Percentiles rank a stretch among this genome's conserved stretches.
These are phyloP conservation scores for Raffaelea deltoideospora DNA, from an alignment of 2,329 filamentous ascomycete genomes.

Conservation along the genomic window DNA sequence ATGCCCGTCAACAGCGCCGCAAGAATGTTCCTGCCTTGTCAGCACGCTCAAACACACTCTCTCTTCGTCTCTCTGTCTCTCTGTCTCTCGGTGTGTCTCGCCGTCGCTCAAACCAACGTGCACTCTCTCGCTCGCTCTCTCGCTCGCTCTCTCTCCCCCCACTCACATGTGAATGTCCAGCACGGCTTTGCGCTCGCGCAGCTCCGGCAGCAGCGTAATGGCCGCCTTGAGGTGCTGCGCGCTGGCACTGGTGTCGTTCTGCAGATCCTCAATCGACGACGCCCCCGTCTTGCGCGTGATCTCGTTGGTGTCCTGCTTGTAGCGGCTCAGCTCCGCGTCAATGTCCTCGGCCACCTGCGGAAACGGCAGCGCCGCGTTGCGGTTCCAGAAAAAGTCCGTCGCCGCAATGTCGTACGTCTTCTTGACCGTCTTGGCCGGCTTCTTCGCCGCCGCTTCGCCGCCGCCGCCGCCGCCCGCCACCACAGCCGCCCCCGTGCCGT, in stretches of 20 bases:
- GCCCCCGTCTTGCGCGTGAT: constrained; percentile 93
- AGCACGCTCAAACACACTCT: background rate
- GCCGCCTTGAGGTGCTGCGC: constrained; percentile 92
- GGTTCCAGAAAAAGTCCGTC: constrained; percentile 92
- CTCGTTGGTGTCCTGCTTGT: constrained; percentile 88
- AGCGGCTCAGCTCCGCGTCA: constrained; percentile 80
- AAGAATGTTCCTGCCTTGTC: constrained; percentile 49
- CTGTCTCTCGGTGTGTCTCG: too few species aligned
- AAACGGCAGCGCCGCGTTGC: constrained; percentile 81
- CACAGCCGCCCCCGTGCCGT: too few species aligned
- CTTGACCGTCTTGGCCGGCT: constrained; percentile 61
- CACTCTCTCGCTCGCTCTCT: background rate
- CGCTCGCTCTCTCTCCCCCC: background rate
- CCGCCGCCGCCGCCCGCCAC: too few species aligned
- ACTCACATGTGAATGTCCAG: constrained; percentile 86
- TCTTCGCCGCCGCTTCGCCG: too few species aligned
- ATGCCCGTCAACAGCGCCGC: constrained; percentile 64
- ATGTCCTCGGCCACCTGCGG: constrained; percentile 90
- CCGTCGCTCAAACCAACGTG: background rate
- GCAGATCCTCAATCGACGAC: constrained; percentile 80
- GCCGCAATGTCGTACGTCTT: constrained; percentile 81
- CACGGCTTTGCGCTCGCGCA: constrained; percentile 80
- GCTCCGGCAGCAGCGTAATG: constrained; percentile 80
- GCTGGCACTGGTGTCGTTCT: constrained; percentile 75
- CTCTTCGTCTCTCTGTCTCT: background rate